Conservation (phyloP, 352 stramenopile species). For the Saprolegnia diclina region DNA sequence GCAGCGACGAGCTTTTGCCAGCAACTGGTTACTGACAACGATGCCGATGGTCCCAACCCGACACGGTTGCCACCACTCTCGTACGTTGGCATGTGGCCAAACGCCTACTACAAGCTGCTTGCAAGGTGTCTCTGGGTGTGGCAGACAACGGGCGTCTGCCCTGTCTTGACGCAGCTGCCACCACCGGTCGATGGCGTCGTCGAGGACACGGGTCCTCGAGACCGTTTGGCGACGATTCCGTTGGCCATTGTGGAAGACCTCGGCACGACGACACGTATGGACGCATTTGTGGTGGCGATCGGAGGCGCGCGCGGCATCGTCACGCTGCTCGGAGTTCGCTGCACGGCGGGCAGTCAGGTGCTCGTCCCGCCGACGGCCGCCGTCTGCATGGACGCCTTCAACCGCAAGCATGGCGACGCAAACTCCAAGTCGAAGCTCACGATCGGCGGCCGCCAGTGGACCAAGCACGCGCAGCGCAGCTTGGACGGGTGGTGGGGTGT, state of each 20-base stretch:
- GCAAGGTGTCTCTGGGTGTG: constrained; percentile 39
- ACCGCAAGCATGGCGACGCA: constrained; percentile 34
- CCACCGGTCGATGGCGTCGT: constrained; percentile 37
- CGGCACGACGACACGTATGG: constrained; percentile 14
- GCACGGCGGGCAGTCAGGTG: constrained; percentile 49
- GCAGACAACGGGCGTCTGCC: constrained; percentile 34
- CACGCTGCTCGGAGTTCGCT: constrained; percentile 57
- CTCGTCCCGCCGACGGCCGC: constrained; percentile 45
- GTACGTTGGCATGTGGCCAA: constrained; percentile 30
- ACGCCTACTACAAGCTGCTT: constrained; percentile 42
- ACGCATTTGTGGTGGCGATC: constrained; percentile 36
- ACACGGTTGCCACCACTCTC: background rate
- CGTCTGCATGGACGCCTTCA: constrained; percentile 56
- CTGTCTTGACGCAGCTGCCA: constrained; percentile 30
- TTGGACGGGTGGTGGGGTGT: constrained; percentile 55
- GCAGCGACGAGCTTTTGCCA: background rate
- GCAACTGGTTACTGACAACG: background rate
- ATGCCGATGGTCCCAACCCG: background rate
- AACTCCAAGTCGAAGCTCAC: constrained; percentile 39
- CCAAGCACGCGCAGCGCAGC: constrained; percentile 72
- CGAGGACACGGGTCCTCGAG: constrained; percentile 31
- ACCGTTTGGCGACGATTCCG: constrained; percentile 34
- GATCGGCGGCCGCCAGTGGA: constrained; percentile 64
- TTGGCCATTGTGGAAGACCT: constrained; percentile 24
- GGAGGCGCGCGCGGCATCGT: constrained; percentile 54